A percentile compares a stretch with the other conserved stretches of the same genome.
Conservation (phyloP, 1,139 yeast species). For the Citeromyces hawaiiensis region DNA sequence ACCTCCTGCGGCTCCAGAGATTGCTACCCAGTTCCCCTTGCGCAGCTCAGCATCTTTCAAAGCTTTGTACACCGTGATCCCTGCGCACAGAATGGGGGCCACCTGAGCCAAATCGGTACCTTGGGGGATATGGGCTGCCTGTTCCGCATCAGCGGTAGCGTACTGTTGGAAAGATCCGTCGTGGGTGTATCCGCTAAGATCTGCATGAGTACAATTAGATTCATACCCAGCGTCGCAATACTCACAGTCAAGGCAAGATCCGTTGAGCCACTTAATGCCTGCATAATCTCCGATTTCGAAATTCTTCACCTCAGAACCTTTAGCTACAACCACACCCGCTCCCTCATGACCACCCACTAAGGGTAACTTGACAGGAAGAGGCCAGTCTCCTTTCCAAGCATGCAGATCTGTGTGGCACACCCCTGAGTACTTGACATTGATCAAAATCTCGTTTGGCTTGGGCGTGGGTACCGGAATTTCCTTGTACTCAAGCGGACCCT, state of each 20-base stretch:
- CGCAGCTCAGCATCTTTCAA: slow-evolving; percentile 50
- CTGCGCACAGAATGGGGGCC: slow-evolving; percentile 71
- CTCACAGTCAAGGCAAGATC: slow-evolving; percentile 61
- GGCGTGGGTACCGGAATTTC: slow-evolving; percentile 61
- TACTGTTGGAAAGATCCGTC: slow-evolving; percentile 76
- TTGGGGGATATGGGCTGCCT: slow-evolving; percentile 57
- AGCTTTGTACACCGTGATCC: slow-evolving; percentile 72
- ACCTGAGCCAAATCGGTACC: slow-evolving; percentile 55
- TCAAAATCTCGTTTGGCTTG: slow-evolving; percentile 50
- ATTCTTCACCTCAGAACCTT: slow-evolving; percentile 51
- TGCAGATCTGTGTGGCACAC: slow-evolving; percentile 73
- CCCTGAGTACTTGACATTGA: slow-evolving; percentile 63
- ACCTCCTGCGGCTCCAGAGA: slow-evolving; percentile 75
- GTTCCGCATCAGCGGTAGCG: slow-evolving; percentile 69
- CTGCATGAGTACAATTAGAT: slow-evolving; percentile 57
- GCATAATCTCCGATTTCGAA: slow-evolving; percentile 63
- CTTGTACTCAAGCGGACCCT: slow-evolving; percentile 37
- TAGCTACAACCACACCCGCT: slow-evolving; percentile 66
- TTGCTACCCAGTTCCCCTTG: slow-evolving; percentile 68
- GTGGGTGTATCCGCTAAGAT: slow-evolving; percentile 64
- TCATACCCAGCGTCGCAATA: slow-evolving; percentile 51
- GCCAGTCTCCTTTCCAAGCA: slow-evolving; percentile 80
- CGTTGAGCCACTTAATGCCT: slow-evolving; percentile 67
- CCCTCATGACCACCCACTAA: slow-evolving; percentile 80
- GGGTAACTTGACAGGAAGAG: slow-evolving; percentile 50